These are phyloP conservation scores for Selaginella tamariscina DNA, from an alignment of 75 land plant genomes.

Conservation along the genomic window DNA sequence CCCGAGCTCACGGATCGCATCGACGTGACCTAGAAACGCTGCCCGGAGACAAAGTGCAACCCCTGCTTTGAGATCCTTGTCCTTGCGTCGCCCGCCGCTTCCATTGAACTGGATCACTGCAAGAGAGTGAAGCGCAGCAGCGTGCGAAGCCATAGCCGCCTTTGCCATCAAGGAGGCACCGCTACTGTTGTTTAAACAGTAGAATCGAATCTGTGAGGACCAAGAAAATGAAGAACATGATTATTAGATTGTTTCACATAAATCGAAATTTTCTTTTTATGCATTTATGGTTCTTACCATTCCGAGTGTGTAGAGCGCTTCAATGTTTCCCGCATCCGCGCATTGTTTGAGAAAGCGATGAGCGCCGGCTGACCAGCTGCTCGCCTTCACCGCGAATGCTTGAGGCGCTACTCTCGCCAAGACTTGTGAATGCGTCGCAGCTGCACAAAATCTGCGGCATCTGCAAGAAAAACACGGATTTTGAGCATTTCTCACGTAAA, in stretches of 20 bases:
- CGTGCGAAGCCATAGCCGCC: constrained; percentile 20
- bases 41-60: constrained; percentile 13
- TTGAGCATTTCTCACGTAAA: too few species aligned
- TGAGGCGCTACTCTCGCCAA: neutral
- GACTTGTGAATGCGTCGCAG: constrained; percentile 10
- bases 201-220: constrained; percentile 17
- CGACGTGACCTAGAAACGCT: constrained; percentile 15
- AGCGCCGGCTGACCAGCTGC: constrained; percentile 5
- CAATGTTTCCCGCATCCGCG: constrained; percentile 1
- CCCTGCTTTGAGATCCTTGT: constrained; percentile 15
- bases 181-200: constrained; percentile 8
- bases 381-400: neutral
- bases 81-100: constrained; percentile 10
- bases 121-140: constrained; percentile 18
- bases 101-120: constrained; percentile 23
- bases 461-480: constrained; percentile 7
- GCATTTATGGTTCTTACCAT: too few species aligned
- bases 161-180: constrained; percentile 19
- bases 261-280: too few species aligned
- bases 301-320: constrained; percentile 9
- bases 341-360: constrained; percentile 9
- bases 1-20: constrained; percentile 16
- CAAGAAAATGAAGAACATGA: too few species aligned
- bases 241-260: too few species aligned
- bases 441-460: constrained; percentile 11